Base-by-base conservation (phyloP, 2,329 filamentous ascomycete species). In the Teratosphaeriaceae sp. region DNA sequence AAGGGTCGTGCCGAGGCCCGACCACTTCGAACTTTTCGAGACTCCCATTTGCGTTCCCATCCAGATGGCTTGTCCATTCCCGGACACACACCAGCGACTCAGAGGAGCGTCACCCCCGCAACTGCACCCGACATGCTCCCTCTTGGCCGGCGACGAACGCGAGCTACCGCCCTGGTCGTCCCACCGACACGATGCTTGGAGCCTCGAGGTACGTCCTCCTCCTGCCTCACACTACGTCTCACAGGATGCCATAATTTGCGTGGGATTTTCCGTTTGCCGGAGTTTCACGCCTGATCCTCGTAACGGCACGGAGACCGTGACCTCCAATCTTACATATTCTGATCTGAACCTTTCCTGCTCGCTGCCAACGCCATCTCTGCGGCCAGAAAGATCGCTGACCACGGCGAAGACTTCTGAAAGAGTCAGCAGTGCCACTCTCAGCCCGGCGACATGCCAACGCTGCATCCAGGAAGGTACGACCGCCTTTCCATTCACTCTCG, bases 291-390 rank as follows among this genome's bases (percentile, higher is more conserved):
- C 88, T 79, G 88, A 80, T 85, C 76, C 74, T 84, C 82, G 76
- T 83, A 82, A 88, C 82, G 83, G 75, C 71, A 64, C 70, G 72
- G 76, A 71, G 78, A 67, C 73, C 59, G 62, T 94, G 88, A 95
- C 85, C 94, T 86, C 88, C 70, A 82, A 80, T 64, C 88, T 95
- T 95, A 95, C 88, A 94, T 95, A 94, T 95, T 87, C 88, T 95
- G 88, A 95, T 39, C 41, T 34, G 20, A 15, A 31, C 5, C 15
- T 5, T 18, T 16, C 5, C 26, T 7, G n/a, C 26, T 12, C 15
- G 12, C 21, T 27, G 19, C 5, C n/a, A n/a, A 27, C 13, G 12
- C 37, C 11, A 12, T 12, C 5, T 27, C 22, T 27, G 15, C 19
- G n/a, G n/a, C n/a, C n/a, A n/a, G n/a, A n/a, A n/a, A n/a, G n/a